phyloP scores from a whole-genome alignment of 345 rosid species.

The Psidium guajava region DNA sequence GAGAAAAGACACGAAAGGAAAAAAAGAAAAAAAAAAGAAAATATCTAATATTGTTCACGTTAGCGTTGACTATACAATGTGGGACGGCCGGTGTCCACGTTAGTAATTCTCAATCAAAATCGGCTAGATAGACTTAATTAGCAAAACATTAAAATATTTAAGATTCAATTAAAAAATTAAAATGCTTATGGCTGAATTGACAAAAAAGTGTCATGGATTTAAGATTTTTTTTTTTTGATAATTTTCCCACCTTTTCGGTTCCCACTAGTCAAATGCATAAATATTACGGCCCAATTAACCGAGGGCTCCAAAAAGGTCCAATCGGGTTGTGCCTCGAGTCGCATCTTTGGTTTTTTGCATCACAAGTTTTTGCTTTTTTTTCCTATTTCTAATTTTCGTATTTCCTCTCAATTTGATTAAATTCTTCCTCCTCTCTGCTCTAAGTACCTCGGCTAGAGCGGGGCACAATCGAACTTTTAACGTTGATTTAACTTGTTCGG shows the following conservation, averaged over 20 bases:
- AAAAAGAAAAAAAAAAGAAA: too few species aligned
- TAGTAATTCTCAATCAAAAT: too few species aligned
- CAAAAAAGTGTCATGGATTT: too few species aligned
- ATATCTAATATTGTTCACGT: too few species aligned
- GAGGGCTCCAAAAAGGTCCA: not conserved
- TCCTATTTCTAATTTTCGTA: rapidly evolving
- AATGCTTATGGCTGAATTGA: too few species aligned
- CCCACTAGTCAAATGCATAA: not conserved
- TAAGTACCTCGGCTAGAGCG: not conserved
- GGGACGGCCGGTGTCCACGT: too few species aligned
- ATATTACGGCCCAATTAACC: not conserved
- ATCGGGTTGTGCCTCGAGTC: not conserved
- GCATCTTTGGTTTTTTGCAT: not conserved
- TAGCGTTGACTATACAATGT: rapidly evolving
- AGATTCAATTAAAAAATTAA: too few species aligned
- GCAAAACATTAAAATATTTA: too few species aligned
- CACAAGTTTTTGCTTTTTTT: not conserved
- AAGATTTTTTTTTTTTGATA: too few species aligned
- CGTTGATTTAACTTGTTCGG: not conserved
- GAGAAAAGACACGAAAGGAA: too few species aligned
- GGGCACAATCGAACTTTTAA: rapidly evolving
- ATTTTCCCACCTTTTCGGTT: too few species aligned
- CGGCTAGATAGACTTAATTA: too few species aligned
- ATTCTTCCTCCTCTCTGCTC: not conserved
- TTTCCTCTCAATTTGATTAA: not conserved